Conservation (phyloP, 441 rosid species). For the Theobroma grandiflorum region DNA sequence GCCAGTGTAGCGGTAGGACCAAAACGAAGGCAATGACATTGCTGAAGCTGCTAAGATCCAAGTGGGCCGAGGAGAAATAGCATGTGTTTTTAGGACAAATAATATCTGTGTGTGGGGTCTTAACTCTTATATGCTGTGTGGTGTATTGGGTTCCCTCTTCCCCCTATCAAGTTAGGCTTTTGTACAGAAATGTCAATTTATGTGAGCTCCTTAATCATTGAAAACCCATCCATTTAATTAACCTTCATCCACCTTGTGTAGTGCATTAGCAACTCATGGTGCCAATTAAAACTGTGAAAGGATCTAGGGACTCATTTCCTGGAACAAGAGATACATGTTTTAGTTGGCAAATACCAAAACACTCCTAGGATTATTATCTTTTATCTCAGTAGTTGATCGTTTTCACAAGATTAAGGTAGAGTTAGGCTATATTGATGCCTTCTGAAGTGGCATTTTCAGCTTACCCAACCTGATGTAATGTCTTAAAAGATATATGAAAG, state of each 20-base stretch:
- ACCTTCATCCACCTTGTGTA: no score
- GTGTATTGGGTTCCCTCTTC: background rate
- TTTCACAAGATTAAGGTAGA: no score
- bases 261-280: no score
- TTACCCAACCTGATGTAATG: slow-evolving; percentile 8
- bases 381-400: no score
- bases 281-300: no score
- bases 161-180: background rate
- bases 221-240: background rate
- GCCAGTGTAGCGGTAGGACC: slow-evolving; percentile 60
- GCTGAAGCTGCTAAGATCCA: slow-evolving; percentile 63
- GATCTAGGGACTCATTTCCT: no score
- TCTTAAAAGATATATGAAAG: background rate
- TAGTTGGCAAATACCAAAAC: no score
- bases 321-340: no score
- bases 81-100: background rate
- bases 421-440: background rate
- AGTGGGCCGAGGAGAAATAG: slow-evolving; percentile 35
- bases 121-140: background rate
- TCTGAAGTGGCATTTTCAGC: background rate
- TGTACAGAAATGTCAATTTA: slow-evolving; percentile 5
- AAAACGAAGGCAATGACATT: slow-evolving; percentile 60
- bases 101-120: no score
- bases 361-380: no score
- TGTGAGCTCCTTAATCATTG: background rate